Base-by-base conservation (phyloP, 805 yeast species). In the Candida palmyrensis region DNA sequence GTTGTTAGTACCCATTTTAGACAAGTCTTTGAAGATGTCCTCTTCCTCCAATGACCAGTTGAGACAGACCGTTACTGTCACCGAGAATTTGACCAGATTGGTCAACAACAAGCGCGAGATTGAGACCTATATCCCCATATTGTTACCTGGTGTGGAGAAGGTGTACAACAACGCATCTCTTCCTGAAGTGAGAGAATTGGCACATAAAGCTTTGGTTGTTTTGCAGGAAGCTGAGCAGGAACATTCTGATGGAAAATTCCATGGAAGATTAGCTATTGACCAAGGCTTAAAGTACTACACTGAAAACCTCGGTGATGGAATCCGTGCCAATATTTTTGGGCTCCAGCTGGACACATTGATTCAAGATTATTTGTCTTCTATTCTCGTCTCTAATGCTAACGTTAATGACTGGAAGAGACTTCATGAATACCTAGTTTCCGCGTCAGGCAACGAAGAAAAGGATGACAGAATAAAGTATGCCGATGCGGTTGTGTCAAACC, bases 161-260 rank as follows among this genome's bases (percentile, higher is more conserved):
- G 96, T 92, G 26, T 79, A 82, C 31, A 75, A 84, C 36, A 84
- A 89, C 33, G 97, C 97, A 26, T 82, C 97, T 7, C 70, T 86
- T 55, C 97, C 97, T 26, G 98, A 90, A 61, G 97, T 92, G 32
- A 82, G 98, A 73, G 92, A 82, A 47, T 69, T 92, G 49, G 97
- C 97, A 24, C 71, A 70, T 25, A 90, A 88, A 60, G 97, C 98
- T 2, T 68, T 84, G 39, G 54, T 65, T 6, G 97, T 90, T 26
- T 69, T 92, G 54, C 73, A 77, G 50, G 90, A 81, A 39, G 97
- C 96, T 43, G 83, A 82, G 42, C 70, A 62, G 39, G 80, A 76
- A 48, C 71, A 77, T 35, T 67, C 73, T 25, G 84, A 77, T 48
- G 87, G 87, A 36, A 74, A 75, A 48, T 82, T 80, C 64, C 84